These are phyloP conservation scores for Penicillium diatomitis DNA, from an alignment of 495 filamentous ascomycete species.

Conservation along the genomic window DNA sequence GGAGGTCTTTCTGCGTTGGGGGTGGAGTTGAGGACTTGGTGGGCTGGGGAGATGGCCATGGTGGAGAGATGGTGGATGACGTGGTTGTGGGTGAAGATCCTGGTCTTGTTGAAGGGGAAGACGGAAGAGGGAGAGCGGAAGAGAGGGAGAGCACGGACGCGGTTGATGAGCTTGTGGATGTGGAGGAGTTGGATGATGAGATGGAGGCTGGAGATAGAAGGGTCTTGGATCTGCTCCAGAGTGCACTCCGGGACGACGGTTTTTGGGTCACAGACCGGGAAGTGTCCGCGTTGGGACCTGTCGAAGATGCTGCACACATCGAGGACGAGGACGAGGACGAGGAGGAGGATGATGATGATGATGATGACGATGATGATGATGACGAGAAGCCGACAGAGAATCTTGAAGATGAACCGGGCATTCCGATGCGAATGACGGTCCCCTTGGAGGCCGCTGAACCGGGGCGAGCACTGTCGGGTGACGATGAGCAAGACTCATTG, in stretches of 20 bases:
- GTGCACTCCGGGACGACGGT: slow-evolving; percentile 2
- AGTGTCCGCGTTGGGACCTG: not conserved
- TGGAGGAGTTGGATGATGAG: slow-evolving; percentile 6
- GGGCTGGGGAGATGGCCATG: slow-evolving; percentile 30
- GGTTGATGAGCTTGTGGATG: slow-evolving; percentile 4
- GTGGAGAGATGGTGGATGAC: slow-evolving; percentile 21
- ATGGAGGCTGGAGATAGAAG: slow-evolving; percentile 21
- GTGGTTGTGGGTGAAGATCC: slow-evolving; percentile 7
- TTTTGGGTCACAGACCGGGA: not conserved
- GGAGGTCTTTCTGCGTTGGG: no score
- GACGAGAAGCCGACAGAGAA: slow-evolving; percentile 29
- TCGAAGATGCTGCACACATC: not conserved
- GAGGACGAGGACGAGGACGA: slow-evolving; percentile 7
- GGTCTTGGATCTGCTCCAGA: slow-evolving; percentile 18
- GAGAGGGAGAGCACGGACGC: slow-evolving; percentile 2
- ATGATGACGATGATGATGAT: slow-evolving; percentile 30
- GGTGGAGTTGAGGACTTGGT: slow-evolving; percentile 19
- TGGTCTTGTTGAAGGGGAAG: slow-evolving; percentile 1
- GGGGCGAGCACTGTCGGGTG: slow-evolving; percentile 18
- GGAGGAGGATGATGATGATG: slow-evolving; percentile 30
- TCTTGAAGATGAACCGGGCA: slow-evolving; percentile 26
- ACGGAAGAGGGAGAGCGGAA: not conserved
- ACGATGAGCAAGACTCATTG: slow-evolving; percentile 15
- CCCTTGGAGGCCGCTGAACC: slow-evolving; percentile 30
- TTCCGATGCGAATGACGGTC: slow-evolving; percentile 32